These are phyloP conservation scores for Cryptococcus sp. DNA, from an alignment of 1,284 basidiomycete genomes.

Conservation along the genomic window DNA sequence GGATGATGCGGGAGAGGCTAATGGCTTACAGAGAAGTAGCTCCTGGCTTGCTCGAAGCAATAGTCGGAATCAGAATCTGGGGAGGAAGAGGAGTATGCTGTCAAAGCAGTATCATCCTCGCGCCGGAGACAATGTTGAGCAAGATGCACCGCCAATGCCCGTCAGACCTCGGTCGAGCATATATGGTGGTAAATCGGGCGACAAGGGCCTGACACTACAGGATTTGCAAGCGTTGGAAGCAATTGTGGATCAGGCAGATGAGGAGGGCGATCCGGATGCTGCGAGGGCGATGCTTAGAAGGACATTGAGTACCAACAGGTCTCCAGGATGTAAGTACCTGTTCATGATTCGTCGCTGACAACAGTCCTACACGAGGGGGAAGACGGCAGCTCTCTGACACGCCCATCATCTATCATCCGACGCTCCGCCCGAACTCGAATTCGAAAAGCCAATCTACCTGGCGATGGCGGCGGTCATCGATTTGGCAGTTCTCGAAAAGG, in stretches of 20 bases:
- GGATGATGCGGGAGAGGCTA: constrained; percentile 28
- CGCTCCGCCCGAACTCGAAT: constrained; percentile 92
- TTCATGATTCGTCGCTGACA: constrained; percentile 1
- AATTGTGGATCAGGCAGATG: constrained; percentile 80
- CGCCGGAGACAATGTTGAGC: constrained; percentile 67
- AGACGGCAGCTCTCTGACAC: constrained; percentile 69
- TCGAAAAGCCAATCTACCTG: constrained; percentile 73
- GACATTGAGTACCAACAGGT: constrained; percentile 79
- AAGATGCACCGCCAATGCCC: constrained; percentile 60
- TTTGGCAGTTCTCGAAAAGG: constrained; percentile 54
- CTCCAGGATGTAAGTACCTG: constrained; percentile 67
- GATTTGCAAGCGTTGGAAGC: constrained; percentile 91
- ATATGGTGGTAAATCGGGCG: constrained; percentile 50
- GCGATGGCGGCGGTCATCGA: constrained; percentile 73
- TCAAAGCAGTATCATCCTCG: constrained; percentile 78
- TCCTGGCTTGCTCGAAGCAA: constrained; percentile 40
- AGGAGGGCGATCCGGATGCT: constrained; percentile 75
- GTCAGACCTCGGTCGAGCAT: constrained; percentile 62
- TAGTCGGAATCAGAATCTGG: constrained; percentile 53
- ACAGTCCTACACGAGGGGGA: constrained; percentile 33
- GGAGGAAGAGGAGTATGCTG: constrained; percentile 81
- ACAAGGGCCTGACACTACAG: constrained; percentile 76
- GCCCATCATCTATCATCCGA: constrained; percentile 79
- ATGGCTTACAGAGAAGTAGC: constrained; percentile 28
- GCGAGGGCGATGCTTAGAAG: constrained; percentile 77